A percentile compares a stretch with the other conserved stretches of the same genome.
Evolutionary conservation across 2,329 filamentous ascomycete species (phyloP).

Genomic region (Penicillium corylophilum): DNA sequence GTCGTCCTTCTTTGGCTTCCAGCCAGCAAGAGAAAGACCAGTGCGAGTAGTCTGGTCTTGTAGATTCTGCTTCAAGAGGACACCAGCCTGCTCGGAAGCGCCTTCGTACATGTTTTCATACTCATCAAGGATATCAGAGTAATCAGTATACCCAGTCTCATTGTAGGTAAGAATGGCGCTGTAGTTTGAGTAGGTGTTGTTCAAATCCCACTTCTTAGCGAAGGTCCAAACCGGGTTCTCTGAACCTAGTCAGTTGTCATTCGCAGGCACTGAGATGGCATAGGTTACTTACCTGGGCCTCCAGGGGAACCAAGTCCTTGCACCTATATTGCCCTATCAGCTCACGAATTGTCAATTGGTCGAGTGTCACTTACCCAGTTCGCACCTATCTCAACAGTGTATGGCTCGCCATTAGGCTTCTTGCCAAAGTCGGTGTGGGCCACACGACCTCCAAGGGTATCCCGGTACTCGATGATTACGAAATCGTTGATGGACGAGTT

Average conservation of each 20-base stretch:
- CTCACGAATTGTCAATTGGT: neutral
- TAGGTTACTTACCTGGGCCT: conserved; percentile 42
- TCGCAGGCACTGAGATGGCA: conserved; percentile 24
- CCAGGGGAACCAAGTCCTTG: conserved; percentile 43
- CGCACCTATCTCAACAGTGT: conserved; percentile 63
- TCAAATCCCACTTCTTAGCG: conserved; percentile 35
- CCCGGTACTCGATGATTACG: conserved; percentile 63
- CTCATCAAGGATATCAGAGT: conserved; percentile 49
- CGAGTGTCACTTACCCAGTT: conserved; percentile 55
- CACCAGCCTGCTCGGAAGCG: conserved; percentile 55
- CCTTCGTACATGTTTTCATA: conserved; percentile 50
- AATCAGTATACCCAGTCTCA: conserved; percentile 56
- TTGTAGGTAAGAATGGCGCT: conserved; percentile 61
- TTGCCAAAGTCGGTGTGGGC: conserved; percentile 58
- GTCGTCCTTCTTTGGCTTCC: conserved; percentile 52
- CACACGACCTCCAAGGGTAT: conserved; percentile 62
- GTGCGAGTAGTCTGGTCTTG: conserved; percentile 62
- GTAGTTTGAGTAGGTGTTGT: conserved; percentile 60
- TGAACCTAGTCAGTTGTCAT: neutral
- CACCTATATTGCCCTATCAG: conserved; percentile 28
- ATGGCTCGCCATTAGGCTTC: conserved; percentile 52
- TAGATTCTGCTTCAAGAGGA: conserved; percentile 57
- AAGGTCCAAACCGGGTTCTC: conserved; percentile 60
- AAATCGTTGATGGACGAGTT: conserved; percentile 65
- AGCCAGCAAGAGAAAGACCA: conserved; percentile 60